Percentiles rank a stretch among this genome's conserved stretches.
These are phyloP conservation scores for Peronosclerospora sorghi DNA, from an alignment of 352 stramenopile species.

Conservation along the genomic window DNA sequence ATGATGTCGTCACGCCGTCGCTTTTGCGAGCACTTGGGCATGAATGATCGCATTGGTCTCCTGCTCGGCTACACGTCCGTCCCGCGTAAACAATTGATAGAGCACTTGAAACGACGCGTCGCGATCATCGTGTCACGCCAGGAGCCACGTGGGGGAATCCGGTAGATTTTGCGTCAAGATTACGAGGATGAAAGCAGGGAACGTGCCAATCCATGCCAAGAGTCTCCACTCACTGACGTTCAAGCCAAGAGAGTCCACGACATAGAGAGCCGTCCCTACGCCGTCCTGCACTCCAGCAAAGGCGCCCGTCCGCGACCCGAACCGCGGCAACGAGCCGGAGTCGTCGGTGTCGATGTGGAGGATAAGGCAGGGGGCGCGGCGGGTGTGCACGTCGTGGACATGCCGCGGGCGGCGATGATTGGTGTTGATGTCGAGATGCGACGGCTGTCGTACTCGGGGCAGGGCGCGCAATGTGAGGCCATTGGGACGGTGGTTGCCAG, in stretches of 20 bases:
- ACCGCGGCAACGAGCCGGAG: too few relatives aligned
- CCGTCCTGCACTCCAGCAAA: too few relatives aligned
- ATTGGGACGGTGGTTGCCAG: too few relatives aligned
- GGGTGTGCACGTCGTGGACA: conserved; percentile 44
- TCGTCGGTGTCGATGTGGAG: too few relatives aligned
- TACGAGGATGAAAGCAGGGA: conserved; percentile 40
- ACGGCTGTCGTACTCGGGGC: too few relatives aligned
- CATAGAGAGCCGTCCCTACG: conserved; percentile 56
- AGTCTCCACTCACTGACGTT: conserved; percentile 78
- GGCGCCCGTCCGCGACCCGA: conserved; percentile 50
- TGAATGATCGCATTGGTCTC: conserved; percentile 71
- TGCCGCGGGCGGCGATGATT: too few relatives aligned
- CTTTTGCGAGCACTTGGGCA: conserved; percentile 48
- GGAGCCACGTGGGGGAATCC: conserved; percentile 69
- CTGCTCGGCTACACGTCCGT: conserved; percentile 45
- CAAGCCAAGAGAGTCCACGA: conserved; percentile 56
- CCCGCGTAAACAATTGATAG: conserved; percentile 34
- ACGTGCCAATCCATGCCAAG: conserved; percentile 38
- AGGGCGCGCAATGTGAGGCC: too few relatives aligned
- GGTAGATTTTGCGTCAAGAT: conserved; percentile 56
- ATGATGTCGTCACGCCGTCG: conserved; percentile 37
- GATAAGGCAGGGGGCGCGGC: too few relatives aligned
- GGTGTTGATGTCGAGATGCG: too few relatives aligned
- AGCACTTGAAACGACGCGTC: conserved; percentile 54
- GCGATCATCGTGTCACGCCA: conserved; percentile 58